Conservation (phyloP, 164 flowering plant species). For the Brasenia schreberi region DNA sequence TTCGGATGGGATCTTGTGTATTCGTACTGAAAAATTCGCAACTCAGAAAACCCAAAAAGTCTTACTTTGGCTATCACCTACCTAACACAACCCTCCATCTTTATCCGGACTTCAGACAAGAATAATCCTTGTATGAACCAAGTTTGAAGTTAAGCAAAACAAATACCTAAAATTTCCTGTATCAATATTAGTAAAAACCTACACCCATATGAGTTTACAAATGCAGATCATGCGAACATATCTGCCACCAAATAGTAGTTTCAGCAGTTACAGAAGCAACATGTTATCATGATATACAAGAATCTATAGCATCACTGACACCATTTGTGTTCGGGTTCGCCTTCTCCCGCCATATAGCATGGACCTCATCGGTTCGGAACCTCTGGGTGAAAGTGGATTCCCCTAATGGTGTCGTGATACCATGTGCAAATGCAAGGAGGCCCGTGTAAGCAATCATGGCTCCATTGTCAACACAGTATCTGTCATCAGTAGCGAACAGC, state of each 20-base stretch:
- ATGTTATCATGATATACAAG: neutral
- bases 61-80: no score
- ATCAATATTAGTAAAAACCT: no score
- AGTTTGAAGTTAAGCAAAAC: no score
- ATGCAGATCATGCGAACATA: neutral
- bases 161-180: no score
- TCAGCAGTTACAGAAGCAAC: neutral
- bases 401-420: slow-evolving; percentile 55
- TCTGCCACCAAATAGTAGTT: neutral
- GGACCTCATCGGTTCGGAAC: slow-evolving; percentile 92
- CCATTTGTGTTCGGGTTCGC: slow-evolving; percentile 8
- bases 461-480: slow-evolving; percentile 90
- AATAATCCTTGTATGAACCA: no score
- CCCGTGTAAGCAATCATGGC: slow-evolving; percentile 99
- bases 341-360: slow-evolving; percentile 77
- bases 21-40: no score
- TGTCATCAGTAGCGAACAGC: slow-evolving; percentile 80
- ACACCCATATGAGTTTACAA: neutral
- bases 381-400: slow-evolving; percentile 90
- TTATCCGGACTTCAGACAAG: no score
- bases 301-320: neutral
- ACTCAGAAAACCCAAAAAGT: no score
- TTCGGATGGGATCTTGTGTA: no score
- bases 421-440: slow-evolving; percentile 74
- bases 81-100: no score